Base-by-base conservation (phyloP, 805 yeast genomes). In the Candida railenensis region DNA sequence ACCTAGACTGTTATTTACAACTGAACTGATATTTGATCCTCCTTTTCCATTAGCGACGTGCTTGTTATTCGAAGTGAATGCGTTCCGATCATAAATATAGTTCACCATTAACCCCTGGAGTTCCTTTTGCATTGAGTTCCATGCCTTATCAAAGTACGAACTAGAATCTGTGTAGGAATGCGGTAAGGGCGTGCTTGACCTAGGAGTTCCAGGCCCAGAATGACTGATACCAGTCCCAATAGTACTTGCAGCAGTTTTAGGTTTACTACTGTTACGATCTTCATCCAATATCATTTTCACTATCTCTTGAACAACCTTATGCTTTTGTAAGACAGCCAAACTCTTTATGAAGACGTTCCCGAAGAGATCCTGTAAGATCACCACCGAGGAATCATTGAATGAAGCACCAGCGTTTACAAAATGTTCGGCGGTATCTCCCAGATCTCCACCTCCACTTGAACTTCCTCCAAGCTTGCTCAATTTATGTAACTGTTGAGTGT, bases 281-380 rank as follows among this genome's bases (percentile, higher is more conserved):
- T 19, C 22, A 12, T 11, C 45, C 18, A 42, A 20, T 4, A 40
- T 28, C 16, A 5, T 14, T 36, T 67, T 65, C 4, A 78, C 71
- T 12, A 86, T 76, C 50, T 83, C 90, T 49, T 70, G 69, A 3
- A 89, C 74, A 1, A 85, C 82, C 25, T 85, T 73, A 58, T 88
- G 90, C 20, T 80, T 77, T 65, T 88, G 94, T 16, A 89, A 63
- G 3, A 87, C 81, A 20, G 82, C 74, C 36, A 84, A 65, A 44
- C 81, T 63, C 59, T 81, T 83, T 22, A 80, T 69, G 56, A 86
- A 89, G n/a, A 89, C 72, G 7, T 81, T 73, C 62, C 87, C 81
- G 51, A 87, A 85, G 36, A 89, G 73, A 50, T 88, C 89, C 52
- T 83, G 81, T 28, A 90, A 65, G 0, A 88, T 74, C 0, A 76